These are phyloP conservation scores for Trichoderma sp. DNA, from an alignment of 2,329 filamentous ascomycete genomes.

Conservation along the genomic window DNA sequence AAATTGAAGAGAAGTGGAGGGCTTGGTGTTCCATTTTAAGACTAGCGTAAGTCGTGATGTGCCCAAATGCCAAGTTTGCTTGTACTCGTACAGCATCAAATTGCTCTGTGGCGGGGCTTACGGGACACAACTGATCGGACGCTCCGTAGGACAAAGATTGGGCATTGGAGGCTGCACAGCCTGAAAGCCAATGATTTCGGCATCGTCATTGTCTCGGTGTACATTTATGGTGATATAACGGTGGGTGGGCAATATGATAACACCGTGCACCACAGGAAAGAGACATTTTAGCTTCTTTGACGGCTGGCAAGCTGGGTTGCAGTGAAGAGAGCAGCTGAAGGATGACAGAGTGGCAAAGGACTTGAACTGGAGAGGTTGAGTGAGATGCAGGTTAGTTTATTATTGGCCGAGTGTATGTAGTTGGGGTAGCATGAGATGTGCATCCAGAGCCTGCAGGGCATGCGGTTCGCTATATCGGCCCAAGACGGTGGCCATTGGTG, in stretches of 20 bases:
- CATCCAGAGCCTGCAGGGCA: neutral
- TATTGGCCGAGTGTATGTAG: neutral
- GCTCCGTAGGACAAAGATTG: neutral
- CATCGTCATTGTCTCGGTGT: neutral
- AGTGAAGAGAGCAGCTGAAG: neutral
- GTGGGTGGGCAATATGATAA: neutral
- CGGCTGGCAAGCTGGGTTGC: neutral
- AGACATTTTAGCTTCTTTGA: neutral
- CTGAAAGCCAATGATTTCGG: no score
- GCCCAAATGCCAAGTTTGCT: neutral
- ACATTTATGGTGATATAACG: neutral
- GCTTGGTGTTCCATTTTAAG: neutral
- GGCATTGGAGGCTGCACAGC: neutral
- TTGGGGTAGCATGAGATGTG: neutral
- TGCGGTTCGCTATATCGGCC: neutral
- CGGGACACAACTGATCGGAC: neutral
- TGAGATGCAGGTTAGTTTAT: neutral
- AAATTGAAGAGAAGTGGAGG: neutral
- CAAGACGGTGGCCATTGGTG: neutral
- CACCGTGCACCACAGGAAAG: neutral
- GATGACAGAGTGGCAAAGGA: slow-evolving; percentile 1
- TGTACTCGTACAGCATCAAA: neutral
- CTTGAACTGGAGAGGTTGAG: neutral
- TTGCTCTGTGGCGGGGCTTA: neutral
- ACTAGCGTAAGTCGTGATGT: slow-evolving; percentile 5